Conservation (phyloP, 1,284 basidiomycete species). For the Papiliotrema nemorosa region DNA sequence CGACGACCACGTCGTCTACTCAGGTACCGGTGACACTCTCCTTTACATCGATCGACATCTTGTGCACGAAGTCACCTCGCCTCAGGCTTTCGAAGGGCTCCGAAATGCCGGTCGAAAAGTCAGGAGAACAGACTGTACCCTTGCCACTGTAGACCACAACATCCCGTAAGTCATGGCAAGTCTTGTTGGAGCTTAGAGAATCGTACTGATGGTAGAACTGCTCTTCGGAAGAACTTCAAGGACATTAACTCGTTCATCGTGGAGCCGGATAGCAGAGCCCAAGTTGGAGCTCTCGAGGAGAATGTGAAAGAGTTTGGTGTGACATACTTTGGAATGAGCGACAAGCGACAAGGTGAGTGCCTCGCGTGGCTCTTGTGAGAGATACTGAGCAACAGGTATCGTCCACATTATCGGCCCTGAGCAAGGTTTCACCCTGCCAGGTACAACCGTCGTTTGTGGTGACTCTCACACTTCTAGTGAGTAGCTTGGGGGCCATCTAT, state of each 20-base stretch:
- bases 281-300: constrained; percentile 84
- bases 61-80: constrained; percentile 93
- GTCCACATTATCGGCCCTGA: constrained; percentile 96
- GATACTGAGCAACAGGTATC: constrained; percentile 60
- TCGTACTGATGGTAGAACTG: constrained; percentile 58
- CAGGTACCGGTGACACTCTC: constrained; percentile 78
- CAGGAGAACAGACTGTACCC: constrained; percentile 85
- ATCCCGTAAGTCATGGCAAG: constrained; percentile 67
- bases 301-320: constrained; percentile 94
- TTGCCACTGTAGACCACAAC: constrained; percentile 94
- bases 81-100: constrained; percentile 94
- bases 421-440: constrained; percentile 93
- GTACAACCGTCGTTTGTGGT: constrained; percentile 92
- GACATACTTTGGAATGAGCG: constrained; percentile 91
- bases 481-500: constrained; percentile 5
- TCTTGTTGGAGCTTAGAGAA: neutral
- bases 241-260: constrained; percentile 72
- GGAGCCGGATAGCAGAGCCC: constrained; percentile 87
- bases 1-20: constrained; percentile 84
- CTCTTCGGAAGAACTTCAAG: constrained; percentile 79
- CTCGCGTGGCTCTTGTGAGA: neutral
- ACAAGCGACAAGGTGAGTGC: constrained; percentile 73
- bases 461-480: constrained; percentile 77
- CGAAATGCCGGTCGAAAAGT: constrained; percentile 77
- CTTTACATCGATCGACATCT: constrained; percentile 96